phyloP scores from a whole-genome alignment of 1,284 basidiomycete species.

The Xerocomus minutiporus region DNA sequence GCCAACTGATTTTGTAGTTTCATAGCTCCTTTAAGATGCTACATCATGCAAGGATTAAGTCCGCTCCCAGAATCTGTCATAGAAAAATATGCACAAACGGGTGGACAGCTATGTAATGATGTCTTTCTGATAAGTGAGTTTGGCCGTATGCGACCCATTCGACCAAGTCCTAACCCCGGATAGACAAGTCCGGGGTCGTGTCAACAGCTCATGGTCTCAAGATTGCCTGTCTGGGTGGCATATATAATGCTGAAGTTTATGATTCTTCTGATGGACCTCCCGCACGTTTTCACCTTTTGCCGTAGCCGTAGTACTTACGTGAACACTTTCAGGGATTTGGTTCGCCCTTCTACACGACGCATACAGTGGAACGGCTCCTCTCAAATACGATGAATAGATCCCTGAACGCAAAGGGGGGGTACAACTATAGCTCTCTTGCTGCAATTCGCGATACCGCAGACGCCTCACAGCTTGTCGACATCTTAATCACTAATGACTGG shows the following conservation, averaged over 20 bases:
- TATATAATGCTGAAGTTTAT: constrained; percentile 63
- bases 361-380: constrained; percentile 68
- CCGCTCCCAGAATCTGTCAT: constrained; percentile 70
- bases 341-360: constrained; percentile 66
- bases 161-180: neutral
- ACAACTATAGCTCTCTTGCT: constrained; percentile 62
- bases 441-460: constrained; percentile 58
- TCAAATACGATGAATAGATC: constrained; percentile 58
- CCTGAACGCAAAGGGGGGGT: constrained; percentile 29
- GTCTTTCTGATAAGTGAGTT: constrained; percentile 79
- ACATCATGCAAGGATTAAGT: constrained; percentile 83
- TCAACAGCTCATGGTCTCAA: constrained; percentile 81
- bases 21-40: constrained; percentile 82
- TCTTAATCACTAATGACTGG: constrained; percentile 79
- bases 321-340: constrained; percentile 52
- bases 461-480: constrained; percentile 69
- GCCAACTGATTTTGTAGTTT: constrained; percentile 11
- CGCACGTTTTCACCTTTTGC: constrained; percentile 37
- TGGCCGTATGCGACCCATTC: neutral
- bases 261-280: constrained; percentile 53
- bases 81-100: constrained; percentile 67
- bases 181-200: constrained; percentile 80
- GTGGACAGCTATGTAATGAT: constrained; percentile 76
- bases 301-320: constrained; percentile 3
- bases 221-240: constrained; percentile 82